Base-by-base conservation (phyloP, 164 flowering plant genomes). In the Magnolia sinica region DNA sequence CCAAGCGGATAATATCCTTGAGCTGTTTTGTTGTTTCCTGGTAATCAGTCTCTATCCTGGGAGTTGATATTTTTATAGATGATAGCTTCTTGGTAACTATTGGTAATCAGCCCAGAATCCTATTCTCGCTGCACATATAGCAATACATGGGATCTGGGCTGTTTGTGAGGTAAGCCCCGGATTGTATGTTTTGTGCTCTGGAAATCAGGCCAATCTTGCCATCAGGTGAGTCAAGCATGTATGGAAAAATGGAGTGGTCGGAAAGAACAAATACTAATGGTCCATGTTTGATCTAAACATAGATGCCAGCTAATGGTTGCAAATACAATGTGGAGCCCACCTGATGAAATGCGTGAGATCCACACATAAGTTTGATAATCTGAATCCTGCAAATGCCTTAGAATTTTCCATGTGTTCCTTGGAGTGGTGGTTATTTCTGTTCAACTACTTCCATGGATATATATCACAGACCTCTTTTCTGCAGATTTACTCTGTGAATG, bases 1-100 rank as follows among this genome's bases (percentile, higher is more conserved):
- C 91, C 51, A 89, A 83, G 65, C 87, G 97, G 97, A 87, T 84
- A 16, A 31, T 88, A 50, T 92, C 97, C 8, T 83, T 91, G 20
- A 69, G 88, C 80, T 91, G 87, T 88, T 93, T 87, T 75, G 83
- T 89, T 24, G 81, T 91, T 70, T 95, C 99, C 74, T 95, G 99
- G 99, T 95, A 92, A 81, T 51, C 76, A 9, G 4, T 16, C 24
- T 27, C 37, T 16, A 24, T 29, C 13, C 13, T 55, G 11, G 18
- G 18, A 10, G 18, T 23, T 29, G 37, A 24, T 67, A 11, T 24
- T 27, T 3, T 37, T 37, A 37, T 37, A 37, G 45, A 37, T 0
- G 45, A 37, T 37, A 37, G 45, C 45, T 37, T 4, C 45, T 37
- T 37, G 45, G 45, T 37, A 37, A 37, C 45, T 37, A 37, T 37